A percentile compares a stretch with the other conserved stretches of the same genome.
phyloP scores from a whole-genome alignment of 1,139 yeast species.

The Lodderomyces beijingensis region DNA sequence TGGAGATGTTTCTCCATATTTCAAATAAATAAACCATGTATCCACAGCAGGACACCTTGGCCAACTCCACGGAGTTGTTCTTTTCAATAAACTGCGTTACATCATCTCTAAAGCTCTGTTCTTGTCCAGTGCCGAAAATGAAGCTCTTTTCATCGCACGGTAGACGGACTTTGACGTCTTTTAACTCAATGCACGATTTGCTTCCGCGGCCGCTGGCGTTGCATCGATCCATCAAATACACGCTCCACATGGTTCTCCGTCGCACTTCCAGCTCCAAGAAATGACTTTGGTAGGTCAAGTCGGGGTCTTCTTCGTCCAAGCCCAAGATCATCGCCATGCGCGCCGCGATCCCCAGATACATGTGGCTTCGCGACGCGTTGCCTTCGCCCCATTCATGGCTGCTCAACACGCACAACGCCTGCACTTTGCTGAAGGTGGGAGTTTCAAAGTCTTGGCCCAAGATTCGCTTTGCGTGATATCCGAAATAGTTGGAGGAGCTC shows the following conservation, averaged over 20 bases:
- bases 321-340: slow-evolving; percentile 37
- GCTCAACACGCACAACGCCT: slow-evolving; percentile 31
- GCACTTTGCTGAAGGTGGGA: slow-evolving; percentile 34
- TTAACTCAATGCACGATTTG: slow-evolving; percentile 25
- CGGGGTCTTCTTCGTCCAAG: slow-evolving; percentile 20
- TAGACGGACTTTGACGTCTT: slow-evolving; percentile 20
- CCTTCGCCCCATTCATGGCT: slow-evolving; percentile 43
- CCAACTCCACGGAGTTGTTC: slow-evolving; percentile 4
- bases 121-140: slow-evolving; percentile 17
- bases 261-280: slow-evolving; percentile 25
- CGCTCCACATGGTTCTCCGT: slow-evolving; percentile 37
- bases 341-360: slow-evolving; percentile 36
- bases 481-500: slow-evolving; percentile 35
- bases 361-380: slow-evolving; percentile 32
- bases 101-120: slow-evolving; percentile 15
- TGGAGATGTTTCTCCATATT: slow-evolving; percentile 29
- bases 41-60: slow-evolving; percentile 19
- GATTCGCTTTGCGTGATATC: slow-evolving; percentile 32
- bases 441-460: slow-evolving; percentile 31
- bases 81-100: slow-evolving; percentile 12
- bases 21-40: slow-evolving; percentile 27
- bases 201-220: slow-evolving; percentile 34
- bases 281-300: not conserved
- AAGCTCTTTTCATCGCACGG: slow-evolving; percentile 24
- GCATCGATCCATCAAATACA: slow-evolving; percentile 41